Base-by-base conservation (phyloP, 2,329 filamentous ascomycete genomes). In the Colletotrichum lupini region DNA sequence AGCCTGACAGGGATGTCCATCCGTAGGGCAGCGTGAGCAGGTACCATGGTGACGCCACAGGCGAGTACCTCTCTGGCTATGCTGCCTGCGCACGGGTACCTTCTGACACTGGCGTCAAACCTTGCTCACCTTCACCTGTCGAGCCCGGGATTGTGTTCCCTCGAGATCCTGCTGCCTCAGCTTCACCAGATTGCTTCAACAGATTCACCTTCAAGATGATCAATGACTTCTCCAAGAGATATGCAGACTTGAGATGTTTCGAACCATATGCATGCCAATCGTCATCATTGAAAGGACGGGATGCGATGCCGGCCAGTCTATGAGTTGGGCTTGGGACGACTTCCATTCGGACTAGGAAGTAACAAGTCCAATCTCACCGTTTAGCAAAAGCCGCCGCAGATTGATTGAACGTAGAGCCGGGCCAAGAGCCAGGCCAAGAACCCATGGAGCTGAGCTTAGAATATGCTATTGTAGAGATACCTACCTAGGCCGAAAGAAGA, bases 41-140 rank as follows among this genome's bases (percentile, higher is more conserved):
- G 32, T 35, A 11, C 9, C 35, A 52, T 32, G 22, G 53, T 65
- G 67, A 70, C 67, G 67, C 53, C 65, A 70, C 46, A 16, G 4
- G n/a, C 46, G 65, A 24, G 60, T 70, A 61, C 49, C 26, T 26
- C 19, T 61, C 35, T 56, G 42, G 67, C 60, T 37, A 49, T 52
- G 67, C 60, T 71, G 56, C 35, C 67, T 61, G 56, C 67, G 71
- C 71, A 73, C 71, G 67, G 67, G 46, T 70, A 73, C 71, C 61
- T 61, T 71, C 60, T 71, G 71, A 73, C 67, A 71, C 71, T 66
- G 71, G 67, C n/a, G 67, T 57, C 67, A 53, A 63, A 73, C 71
- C 67, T 70, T 61, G 59, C 66, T 6, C 46, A 52, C 49, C 64
- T 49, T 49, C 42, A 49, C 42, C 32, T 57, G 30, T 32, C 24